Conservation (phyloP, 352 stramenopile genomes). For the Globisporangium megalacanthum region DNA sequence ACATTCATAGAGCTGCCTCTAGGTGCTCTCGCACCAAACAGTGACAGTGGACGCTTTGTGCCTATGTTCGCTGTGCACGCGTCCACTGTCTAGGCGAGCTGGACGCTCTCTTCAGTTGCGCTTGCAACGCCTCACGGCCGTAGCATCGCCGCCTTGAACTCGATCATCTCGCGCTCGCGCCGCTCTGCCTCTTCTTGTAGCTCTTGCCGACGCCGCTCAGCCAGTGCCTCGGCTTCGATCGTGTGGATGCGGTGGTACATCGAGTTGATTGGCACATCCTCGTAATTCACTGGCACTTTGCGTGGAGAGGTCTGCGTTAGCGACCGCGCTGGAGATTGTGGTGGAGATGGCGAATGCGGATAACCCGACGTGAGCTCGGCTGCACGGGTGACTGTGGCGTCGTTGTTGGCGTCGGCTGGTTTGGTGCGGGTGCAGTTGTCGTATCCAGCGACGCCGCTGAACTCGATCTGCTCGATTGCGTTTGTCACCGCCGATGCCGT, state of each 20-base stretch:
- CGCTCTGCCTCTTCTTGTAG: constrained; percentile 40
- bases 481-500: background rate
- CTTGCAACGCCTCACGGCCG: background rate
- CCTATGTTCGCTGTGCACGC: background rate
- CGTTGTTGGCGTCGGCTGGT: background rate
- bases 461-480: background rate
- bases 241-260: constrained; percentile 71
- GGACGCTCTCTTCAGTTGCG: background rate
- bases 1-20: background rate
- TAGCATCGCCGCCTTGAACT: constrained; percentile 52
- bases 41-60: no score
- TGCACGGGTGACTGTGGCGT: background rate
- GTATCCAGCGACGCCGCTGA: background rate
- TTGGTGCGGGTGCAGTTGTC: background rate
- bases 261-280: constrained; percentile 69
- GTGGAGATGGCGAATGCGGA: background rate
- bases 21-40: background rate
- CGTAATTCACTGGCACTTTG: constrained; percentile 24
- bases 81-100: background rate
- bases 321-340: background rate
- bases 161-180: constrained; percentile 45
- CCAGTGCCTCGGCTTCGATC: constrained; percentile 44
- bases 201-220: constrained; percentile 36
- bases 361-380: background rate
- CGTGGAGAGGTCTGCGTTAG: constrained; percentile 10